phyloP scores from a whole-genome alignment of 345 rosid genomes.

The Salix dunnii region DNA sequence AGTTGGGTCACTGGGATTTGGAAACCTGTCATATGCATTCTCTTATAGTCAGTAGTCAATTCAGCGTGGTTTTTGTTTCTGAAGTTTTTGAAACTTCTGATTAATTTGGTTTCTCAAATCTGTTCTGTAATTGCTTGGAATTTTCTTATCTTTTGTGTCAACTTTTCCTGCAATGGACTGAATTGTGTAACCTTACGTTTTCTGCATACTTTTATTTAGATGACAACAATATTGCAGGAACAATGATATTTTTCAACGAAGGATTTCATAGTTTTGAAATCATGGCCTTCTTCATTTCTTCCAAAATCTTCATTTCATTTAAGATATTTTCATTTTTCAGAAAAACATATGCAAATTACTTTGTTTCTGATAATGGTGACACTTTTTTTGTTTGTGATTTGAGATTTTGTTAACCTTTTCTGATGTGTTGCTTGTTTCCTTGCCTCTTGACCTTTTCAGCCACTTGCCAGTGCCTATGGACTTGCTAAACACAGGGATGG shows the following conservation, averaged over 20 bases:
- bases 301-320: background rate
- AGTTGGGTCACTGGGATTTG: background rate
- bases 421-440: background rate
- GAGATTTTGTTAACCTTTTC: conserved; percentile 15
- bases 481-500: conserved; percentile 99
- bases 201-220: background rate
- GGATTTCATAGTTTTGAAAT: background rate
- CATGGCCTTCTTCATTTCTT: background rate
- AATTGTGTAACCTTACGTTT: background rate
- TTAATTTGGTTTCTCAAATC: background rate
- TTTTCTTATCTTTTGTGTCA: background rate
- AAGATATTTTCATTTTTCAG: background rate
- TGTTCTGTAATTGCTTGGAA: background rate
- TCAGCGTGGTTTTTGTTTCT: background rate
- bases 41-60: background rate
- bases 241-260: background rate
- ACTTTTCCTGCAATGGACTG: background rate
- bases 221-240: background rate
- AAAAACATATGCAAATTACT: background rate
- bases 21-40: background rate
- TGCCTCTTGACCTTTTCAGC: conserved; percentile 45
- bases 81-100: background rate
- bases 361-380: background rate
- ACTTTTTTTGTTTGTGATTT: conserved; percentile 8
- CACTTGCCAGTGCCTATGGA: conserved; percentile 95